Conservation (phyloP, 371 early-diverging fungal genomes). For the Lichtheimia corymbifera region DNA sequence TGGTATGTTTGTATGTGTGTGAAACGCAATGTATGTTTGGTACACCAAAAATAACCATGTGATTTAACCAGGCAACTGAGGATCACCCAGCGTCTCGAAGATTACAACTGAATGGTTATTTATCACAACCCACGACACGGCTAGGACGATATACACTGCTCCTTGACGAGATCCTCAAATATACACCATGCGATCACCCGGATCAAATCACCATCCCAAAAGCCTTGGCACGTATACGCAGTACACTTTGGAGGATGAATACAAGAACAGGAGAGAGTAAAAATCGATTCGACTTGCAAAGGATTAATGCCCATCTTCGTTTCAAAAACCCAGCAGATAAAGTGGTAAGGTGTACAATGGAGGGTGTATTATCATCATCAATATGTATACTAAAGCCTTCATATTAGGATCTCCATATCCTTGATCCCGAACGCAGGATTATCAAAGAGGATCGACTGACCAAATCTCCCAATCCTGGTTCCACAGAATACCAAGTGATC, state of each 20-base stretch:
- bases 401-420: constrained; percentile 69
- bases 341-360: constrained; percentile 69
- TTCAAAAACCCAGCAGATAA: constrained; percentile 34
- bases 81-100: constrained; percentile 77
- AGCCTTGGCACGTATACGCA: constrained; percentile 66
- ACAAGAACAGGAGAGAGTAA: constrained; percentile 82
- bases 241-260: constrained; percentile 76
- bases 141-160: constrained; percentile 87
- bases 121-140: constrained; percentile 83
- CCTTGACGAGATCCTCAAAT: constrained; percentile 76
- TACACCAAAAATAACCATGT: background rate
- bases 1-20: constrained; percentile 45
- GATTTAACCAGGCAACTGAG: constrained; percentile 32
- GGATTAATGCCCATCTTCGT: constrained; percentile 26
- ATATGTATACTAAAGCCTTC: background rate
- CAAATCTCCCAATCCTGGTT: constrained; percentile 59
- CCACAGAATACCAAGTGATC: constrained; percentile 71
- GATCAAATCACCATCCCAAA: constrained; percentile 66
- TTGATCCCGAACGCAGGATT: constrained; percentile 70
- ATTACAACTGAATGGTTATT: constrained; percentile 75
- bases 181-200: constrained; percentile 74
- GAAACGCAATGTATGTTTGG: background rate
- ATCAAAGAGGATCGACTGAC: constrained; percentile 78
- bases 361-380: constrained; percentile 22
- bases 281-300: constrained; percentile 69